Evolutionary conservation across 495 filamentous ascomycete species (phyloP).

Genomic region (Annulohypoxylon stygium): DNA sequence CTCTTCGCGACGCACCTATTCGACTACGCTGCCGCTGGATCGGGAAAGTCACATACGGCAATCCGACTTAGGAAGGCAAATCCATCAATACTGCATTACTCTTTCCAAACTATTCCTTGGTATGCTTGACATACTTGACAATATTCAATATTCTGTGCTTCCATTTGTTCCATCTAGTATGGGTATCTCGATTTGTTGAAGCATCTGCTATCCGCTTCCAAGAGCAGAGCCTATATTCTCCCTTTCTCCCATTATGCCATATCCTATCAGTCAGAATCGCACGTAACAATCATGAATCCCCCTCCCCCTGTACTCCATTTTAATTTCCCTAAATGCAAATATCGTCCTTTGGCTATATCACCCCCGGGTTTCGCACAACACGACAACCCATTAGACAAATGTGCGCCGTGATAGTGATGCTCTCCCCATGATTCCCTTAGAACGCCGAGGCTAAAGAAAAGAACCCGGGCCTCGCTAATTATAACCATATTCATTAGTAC

Average conservation of each 20-base stretch:
- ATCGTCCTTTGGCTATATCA: constrained; percentile 29
- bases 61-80: constrained; percentile 22
- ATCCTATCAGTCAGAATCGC: constrained; percentile 22
- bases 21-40: constrained; percentile 17
- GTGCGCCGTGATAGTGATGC: constrained; percentile 41
- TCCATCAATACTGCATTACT: constrained; percentile 30
- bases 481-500: constrained; percentile 35
- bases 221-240: constrained; percentile 34
- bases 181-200: constrained; percentile 42
- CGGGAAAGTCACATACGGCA: constrained; percentile 42
- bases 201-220: constrained; percentile 38
- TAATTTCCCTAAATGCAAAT: constrained; percentile 33
- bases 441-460: constrained; percentile 35
- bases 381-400: constrained; percentile 17
- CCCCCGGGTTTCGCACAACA: constrained; percentile 11
- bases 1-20: neutral
- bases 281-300: constrained; percentile 27
- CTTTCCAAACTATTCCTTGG: constrained; percentile 12
- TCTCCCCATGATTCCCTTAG: constrained; percentile 21
- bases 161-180: constrained; percentile 22
- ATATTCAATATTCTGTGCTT: constrained; percentile 14
- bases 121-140: constrained; percentile 13
- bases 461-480: constrained; percentile 13
- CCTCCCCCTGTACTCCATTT: constrained; percentile 22
- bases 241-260: constrained; percentile 13